A percentile compares a stretch with the other conserved stretches of the same genome.
Conservation (phyloP, 2,329 filamentous ascomycete species). For the Beauveria varroae region DNA sequence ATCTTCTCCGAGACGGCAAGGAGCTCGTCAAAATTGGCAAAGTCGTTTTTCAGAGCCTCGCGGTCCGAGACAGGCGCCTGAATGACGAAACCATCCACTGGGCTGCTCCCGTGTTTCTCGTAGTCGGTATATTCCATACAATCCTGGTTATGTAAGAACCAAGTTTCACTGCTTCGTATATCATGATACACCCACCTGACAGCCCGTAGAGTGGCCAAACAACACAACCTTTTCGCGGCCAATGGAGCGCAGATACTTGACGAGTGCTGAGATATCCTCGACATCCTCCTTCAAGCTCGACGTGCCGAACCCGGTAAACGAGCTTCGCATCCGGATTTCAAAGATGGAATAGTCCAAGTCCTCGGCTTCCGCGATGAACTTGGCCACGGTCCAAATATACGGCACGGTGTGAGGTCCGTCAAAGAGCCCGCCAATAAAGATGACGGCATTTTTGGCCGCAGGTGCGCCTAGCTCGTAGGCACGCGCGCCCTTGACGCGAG, state of each 20-base stretch:
- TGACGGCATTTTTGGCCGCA: constrained; percentile 47
- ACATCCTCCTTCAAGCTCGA: constrained; percentile 44
- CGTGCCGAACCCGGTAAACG: constrained; percentile 45
- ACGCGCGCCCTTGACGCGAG: constrained; percentile 30
- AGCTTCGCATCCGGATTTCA: constrained; percentile 48
- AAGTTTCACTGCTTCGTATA: neutral
- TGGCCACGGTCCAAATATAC: constrained; percentile 44
- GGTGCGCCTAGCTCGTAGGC: constrained; percentile 40
- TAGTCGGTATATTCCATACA: constrained; percentile 47
- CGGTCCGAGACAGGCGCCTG: constrained; percentile 76
- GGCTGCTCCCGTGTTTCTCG: constrained; percentile 34
- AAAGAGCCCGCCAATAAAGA: constrained; percentile 64
- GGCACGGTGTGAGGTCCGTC: constrained; percentile 61
- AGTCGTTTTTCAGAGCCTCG: constrained; percentile 47
- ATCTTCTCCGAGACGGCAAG: constrained; percentile 44
- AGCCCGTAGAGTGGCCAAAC: constrained; percentile 53
- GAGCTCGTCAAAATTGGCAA: constrained; percentile 37
- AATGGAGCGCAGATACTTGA: constrained; percentile 44
- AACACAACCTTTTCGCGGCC: constrained; percentile 45
- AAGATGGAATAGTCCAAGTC: constrained; percentile 45
- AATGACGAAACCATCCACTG: constrained; percentile 68
- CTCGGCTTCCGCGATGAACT: constrained; percentile 29
- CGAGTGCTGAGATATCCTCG: constrained; percentile 43
- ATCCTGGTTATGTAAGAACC: constrained; percentile 27
- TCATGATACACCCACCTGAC: constrained; percentile 33